Evolutionary conservation across 306 rosid species (phyloP).

Genomic region (Sechiopsis laciniata): DNA sequence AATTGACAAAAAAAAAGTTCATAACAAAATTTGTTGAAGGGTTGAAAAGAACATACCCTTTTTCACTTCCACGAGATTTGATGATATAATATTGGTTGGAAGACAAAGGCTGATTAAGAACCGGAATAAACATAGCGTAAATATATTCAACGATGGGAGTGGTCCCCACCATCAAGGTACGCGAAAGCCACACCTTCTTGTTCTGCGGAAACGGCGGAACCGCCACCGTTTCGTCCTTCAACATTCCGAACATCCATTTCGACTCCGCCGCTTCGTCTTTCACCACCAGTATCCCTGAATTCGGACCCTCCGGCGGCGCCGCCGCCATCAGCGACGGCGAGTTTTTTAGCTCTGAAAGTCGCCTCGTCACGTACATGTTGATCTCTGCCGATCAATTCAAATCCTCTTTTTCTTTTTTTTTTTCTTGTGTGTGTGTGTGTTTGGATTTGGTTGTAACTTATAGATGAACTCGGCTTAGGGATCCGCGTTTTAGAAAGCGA

Average conservation of each 20-base stretch:
- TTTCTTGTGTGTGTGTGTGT: too few species aligned
- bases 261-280: constrained; percentile 46
- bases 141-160: constrained; percentile 16
- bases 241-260: constrained; percentile 41
- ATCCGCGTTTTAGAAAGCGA: too few species aligned
- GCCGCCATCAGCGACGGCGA: too few species aligned
- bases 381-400: too few species aligned
- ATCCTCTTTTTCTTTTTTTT: too few species aligned
- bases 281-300: constrained; percentile 54
- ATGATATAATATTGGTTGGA: constrained; percentile 58
- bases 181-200: constrained; percentile 40
- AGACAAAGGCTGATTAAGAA: constrained; percentile 52
- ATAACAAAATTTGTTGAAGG: too few species aligned
- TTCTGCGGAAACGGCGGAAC: constrained; percentile 70
- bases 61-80: constrained; percentile 37
- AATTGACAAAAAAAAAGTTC: too few species aligned
- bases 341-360: too few species aligned
- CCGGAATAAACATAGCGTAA: constrained; percentile 61
- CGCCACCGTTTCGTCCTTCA: constrained; percentile 29
- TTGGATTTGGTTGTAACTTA: too few species aligned
- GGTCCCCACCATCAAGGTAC: constrained; percentile 31
- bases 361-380: too few species aligned
- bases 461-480: too few species aligned
- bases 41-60: constrained; percentile 40
- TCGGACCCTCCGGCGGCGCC: constrained; percentile 67